These are phyloP conservation scores for Claviceps lovelessii DNA, from an alignment of 2,329 filamentous ascomycete genomes.

Conservation along the genomic window DNA sequence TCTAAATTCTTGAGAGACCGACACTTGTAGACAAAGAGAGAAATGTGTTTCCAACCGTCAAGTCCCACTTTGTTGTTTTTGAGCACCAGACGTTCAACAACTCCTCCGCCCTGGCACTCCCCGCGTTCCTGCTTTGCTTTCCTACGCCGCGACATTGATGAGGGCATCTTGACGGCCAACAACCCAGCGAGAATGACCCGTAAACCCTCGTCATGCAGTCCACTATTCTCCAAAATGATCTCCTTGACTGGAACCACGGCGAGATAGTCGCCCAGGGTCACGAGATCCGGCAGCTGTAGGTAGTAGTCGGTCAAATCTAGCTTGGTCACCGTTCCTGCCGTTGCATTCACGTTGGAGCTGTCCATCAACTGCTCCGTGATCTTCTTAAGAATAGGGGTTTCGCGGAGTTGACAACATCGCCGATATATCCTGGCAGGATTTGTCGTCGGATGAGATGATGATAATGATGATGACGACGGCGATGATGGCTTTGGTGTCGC, in stretches of 20 bases:
- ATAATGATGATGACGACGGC: constrained; percentile 1
- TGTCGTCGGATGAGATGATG: constrained; percentile 51
- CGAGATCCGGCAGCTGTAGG: constrained; percentile 67
- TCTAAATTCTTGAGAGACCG: constrained; percentile 76
- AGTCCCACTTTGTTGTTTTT: constrained; percentile 84
- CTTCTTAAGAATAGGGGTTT: constrained; percentile 82
- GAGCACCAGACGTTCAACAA: constrained; percentile 73
- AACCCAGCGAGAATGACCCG: constrained; percentile 77
- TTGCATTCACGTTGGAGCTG: constrained; percentile 47
- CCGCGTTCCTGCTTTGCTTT: constrained; percentile 28
- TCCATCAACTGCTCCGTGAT: constrained; percentile 77
- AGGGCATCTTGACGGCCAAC: constrained; percentile 59
- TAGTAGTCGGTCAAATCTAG: constrained; percentile 75
- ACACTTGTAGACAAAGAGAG: constrained; percentile 80
- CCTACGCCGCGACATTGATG: constrained; percentile 31
- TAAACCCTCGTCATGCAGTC: constrained; percentile 73
- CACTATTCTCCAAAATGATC: constrained; percentile 73
- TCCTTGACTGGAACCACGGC: constrained; percentile 85
- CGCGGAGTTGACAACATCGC: constrained; percentile 82
- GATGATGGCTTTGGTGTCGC: constrained; percentile 15
- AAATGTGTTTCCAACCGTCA: constrained; percentile 85
- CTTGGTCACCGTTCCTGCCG: constrained; percentile 64
- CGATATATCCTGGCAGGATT: constrained; percentile 89
- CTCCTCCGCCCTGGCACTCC: constrained; percentile 42
- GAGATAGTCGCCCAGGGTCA: constrained; percentile 85